phyloP scores from a whole-genome alignment of 2,329 filamentous ascomycete species.

The Epichloe glyceriae region DNA sequence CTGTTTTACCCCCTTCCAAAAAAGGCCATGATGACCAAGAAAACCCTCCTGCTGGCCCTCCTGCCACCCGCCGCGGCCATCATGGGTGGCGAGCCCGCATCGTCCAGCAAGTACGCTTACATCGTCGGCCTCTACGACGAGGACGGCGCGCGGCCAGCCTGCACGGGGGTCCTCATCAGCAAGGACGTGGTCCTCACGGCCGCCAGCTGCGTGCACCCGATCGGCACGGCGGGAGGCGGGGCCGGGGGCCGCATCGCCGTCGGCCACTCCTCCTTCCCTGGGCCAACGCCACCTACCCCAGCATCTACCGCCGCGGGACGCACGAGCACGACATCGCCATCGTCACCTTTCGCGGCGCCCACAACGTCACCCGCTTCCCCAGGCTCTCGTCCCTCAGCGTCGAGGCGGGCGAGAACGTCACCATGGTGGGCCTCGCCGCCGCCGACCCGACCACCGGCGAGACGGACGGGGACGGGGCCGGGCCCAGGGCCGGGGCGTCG shows the following conservation, averaged over 20 bases:
- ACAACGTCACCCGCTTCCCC: not conserved
- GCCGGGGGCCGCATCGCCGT: not conserved
- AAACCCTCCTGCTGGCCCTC: no score
- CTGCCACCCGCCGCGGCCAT: not conserved
- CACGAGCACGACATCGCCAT: conserved; percentile 1
- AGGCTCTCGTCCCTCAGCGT: not conserved
- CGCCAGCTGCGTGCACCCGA: not conserved
- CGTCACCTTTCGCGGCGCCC: not conserved
- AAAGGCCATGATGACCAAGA: no score
- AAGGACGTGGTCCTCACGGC: conserved; percentile 2
- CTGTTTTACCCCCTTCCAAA: no score
- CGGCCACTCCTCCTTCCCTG: not conserved
- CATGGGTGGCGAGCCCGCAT: not conserved
- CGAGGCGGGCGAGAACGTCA: not conserved
- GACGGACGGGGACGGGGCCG: no score
- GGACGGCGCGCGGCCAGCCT: not conserved
- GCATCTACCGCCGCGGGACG: not conserved
- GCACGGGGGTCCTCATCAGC: not conserved
- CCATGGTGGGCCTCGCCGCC: not conserved
- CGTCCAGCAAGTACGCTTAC: not conserved
- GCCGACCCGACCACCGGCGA: no score
- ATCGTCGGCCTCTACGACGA: not conserved
- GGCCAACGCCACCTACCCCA: not conserved
- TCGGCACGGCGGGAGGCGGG: no score
- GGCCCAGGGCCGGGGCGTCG: no score